Evolutionary conservation across 2,329 filamentous ascomycete species (phyloP), one percentile per base, ranked within the genome.

Genomic region (Fusarium stilboides): DNA sequence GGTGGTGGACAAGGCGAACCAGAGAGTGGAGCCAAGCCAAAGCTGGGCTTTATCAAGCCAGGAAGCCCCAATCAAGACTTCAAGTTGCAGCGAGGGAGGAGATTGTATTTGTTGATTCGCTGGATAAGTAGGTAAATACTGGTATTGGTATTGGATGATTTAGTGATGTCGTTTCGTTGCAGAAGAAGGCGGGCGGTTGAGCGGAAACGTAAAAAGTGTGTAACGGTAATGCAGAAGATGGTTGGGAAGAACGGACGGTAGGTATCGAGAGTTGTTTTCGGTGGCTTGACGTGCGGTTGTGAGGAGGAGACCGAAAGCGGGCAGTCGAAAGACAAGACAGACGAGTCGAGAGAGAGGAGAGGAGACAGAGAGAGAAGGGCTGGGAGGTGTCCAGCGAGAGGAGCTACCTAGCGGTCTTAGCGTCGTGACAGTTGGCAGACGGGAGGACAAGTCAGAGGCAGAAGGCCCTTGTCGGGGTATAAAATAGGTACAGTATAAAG

Each of bases 261-360:
- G 9, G 40, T 57, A 59, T 62, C 39, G 51, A 67, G 47, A 53
- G 42, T 67, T 69, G 66, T 68, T 63, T 69, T 69, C 49, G 67
- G 66, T 69, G 62, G 67, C 62, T 70, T 70, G 67, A 63, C 20
- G 67, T 67, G 67, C 63, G 63, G 53, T 63, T 64, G 66, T 33
- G 53, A 69, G 52, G 68, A 57, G 66, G 50, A 70, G 62, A 69
- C 66, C 50, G 62, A 69, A 68, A 66, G 62, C 62, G 62, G 62
- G 62, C 57, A 47, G 46, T 57, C 55, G 36, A 52, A 24, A 24
- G 54, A 37, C 28, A 40, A 22, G 22, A 39, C 24, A 43, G 37
- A 45, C 62, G 44, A 53, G 61, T 28, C 46, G 14, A 17, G 15
- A 34, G 58, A 39, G 28, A 40, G n/a, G 43, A 45, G 19, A 26